Percentiles rank a stretch among this genome's conserved stretches.
Conservation (phyloP, 345 rosid species). For the Brassica cretica region DNA sequence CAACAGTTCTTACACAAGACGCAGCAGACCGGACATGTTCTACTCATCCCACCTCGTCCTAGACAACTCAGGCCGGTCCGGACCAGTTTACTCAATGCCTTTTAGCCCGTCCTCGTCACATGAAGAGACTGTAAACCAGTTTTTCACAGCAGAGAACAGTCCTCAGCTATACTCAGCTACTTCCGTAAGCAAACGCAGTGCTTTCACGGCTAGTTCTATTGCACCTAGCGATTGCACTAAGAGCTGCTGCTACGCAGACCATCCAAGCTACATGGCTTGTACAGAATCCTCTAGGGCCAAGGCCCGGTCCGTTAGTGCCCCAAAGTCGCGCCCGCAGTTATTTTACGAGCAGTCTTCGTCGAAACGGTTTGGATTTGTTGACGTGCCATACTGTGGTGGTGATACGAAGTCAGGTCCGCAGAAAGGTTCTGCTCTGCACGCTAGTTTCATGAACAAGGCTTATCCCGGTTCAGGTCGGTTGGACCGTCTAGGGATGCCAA, state of each 20-base stretch:
- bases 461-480: slow-evolving; percentile 95
- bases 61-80: slow-evolving; percentile 46
- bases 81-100: slow-evolving; percentile 43
- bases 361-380: slow-evolving; percentile 54
- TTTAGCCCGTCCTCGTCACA: slow-evolving; percentile 58
- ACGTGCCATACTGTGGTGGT: slow-evolving; percentile 38
- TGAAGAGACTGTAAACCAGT: slow-evolving; percentile 47
- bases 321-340: slow-evolving; percentile 67
- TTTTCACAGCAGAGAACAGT: slow-evolving; percentile 69
- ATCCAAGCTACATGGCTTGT: slow-evolving; percentile 88
- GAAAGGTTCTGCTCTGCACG: slow-evolving; percentile 52
- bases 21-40: slow-evolving; percentile 46
- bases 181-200: slow-evolving; percentile 64
- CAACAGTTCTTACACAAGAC: slow-evolving; percentile 42
- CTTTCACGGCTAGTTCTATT: slow-evolving; percentile 57
- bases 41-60: slow-evolving; percentile 44
- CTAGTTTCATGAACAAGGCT: slow-evolving; percentile 66
- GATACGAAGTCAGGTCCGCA: slow-evolving; percentile 54
- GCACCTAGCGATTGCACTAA: slow-evolving; percentile 41
- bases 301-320: slow-evolving; percentile 75
- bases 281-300: slow-evolving; percentile 90
- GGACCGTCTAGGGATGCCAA: slow-evolving; percentile 85
- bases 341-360: slow-evolving; percentile 67
- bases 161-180: slow-evolving; percentile 72
- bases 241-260: slow-evolving; percentile 67